Conservation (phyloP, 176 grass and related monocot genomes). For the Oryza longistaminata region DNA sequence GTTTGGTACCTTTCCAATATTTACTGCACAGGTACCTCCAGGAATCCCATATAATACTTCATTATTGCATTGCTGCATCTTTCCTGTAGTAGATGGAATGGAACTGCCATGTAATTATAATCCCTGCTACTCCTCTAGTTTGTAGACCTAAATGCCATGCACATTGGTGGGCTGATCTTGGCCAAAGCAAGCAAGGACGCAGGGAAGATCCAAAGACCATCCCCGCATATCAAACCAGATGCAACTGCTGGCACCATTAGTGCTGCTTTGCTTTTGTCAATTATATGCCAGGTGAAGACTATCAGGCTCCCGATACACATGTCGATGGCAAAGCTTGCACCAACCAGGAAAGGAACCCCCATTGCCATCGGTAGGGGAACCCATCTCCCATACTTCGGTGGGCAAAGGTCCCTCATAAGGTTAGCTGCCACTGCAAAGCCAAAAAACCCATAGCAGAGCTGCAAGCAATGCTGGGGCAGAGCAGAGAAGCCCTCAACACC, state of each 20-base stretch:
- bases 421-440: conserved; percentile 75
- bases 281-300: conserved; percentile 75
- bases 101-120: neutral
- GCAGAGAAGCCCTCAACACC: conserved; percentile 94
- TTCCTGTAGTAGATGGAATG: neutral
- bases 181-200: conserved; percentile 83
- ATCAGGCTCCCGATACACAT: conserved; percentile 83
- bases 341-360: conserved; percentile 85
- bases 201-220: conserved; percentile 97
- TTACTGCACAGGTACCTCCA: neutral
- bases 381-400: conserved; percentile 64
- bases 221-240: conserved; percentile 90
- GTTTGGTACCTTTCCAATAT: neutral
- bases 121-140: conserved; percentile 33
- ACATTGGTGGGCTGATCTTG: conserved; percentile 81
- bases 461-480: conserved; percentile 77
- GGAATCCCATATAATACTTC: conserved; percentile 11
- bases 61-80: neutral
- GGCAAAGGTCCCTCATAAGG: conserved; percentile 64
- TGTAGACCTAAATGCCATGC: conserved; percentile 88
- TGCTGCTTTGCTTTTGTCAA: conserved; percentile 57
- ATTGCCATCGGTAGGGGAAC: conserved; percentile 94
- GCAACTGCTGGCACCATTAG: conserved; percentile 92
- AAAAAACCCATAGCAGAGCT: conserved; percentile 95
- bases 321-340: conserved; percentile 92